phyloP scores from a whole-genome alignment of 2,329 filamentous ascomycete genomes.

The Stemphylium beticola region DNA sequence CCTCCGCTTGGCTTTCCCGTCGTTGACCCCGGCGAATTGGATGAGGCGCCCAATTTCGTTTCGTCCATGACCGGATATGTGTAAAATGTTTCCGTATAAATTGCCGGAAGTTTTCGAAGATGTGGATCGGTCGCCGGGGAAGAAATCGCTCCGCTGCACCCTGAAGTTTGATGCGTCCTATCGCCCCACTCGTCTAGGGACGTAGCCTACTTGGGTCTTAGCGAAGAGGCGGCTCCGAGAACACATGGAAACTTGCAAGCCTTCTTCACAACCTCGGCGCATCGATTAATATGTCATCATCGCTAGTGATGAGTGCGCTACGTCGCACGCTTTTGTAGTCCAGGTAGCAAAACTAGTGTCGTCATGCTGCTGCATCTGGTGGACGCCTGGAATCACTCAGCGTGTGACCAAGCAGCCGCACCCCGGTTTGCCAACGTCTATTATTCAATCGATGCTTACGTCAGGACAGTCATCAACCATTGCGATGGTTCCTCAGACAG shows the following conservation, averaged over 20 bases:
- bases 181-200: slow-evolving; percentile 12
- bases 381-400: no score
- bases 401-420: no score
- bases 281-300: no score
- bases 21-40: slow-evolving; percentile 30
- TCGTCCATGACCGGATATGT: slow-evolving; percentile 32
- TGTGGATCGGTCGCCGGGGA: slow-evolving; percentile 21
- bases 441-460: no score
- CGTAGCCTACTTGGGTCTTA: slow-evolving; percentile 11
- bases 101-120: slow-evolving; percentile 17
- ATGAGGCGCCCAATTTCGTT: slow-evolving; percentile 25
- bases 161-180: slow-evolving; percentile 1
- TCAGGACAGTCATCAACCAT: no score
- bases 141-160: slow-evolving; percentile 14
- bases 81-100: slow-evolving; percentile 11
- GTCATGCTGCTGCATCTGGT: no score
- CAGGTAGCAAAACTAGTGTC: no score
- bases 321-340: no score
- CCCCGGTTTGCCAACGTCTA: no score
- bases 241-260: neutral
- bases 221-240: neutral
- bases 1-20: slow-evolving; percentile 36
- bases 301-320: no score
- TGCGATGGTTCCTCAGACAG: no score
- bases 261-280: neutral